Evolutionary conservation across 2,329 filamentous ascomycete species (phyloP), one percentile per base, ranked within the genome.

Genomic region (Fusarium coicis): DNA sequence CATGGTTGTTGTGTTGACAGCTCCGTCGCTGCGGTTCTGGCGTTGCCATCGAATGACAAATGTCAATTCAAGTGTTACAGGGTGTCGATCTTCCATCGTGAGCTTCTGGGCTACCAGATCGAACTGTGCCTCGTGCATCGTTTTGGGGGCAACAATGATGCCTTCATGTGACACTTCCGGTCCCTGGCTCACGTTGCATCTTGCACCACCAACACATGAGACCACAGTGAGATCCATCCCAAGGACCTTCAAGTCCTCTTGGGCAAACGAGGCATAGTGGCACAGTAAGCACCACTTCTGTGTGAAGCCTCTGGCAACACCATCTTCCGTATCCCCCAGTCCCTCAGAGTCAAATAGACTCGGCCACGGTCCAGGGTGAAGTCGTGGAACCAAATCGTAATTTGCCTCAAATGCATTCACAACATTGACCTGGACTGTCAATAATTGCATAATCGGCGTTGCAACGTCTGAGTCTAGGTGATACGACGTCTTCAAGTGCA

Each of bases 381-480:
- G 85, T 15, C 93, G 89, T 16, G 96, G 95, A 18, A 92, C 87
- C 70, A 98, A 90, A 70, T 97, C 94, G 80, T 97, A 98, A 77
- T 93, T 96, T 21, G 95, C 93, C 82, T 97, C 95, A 76, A 99
- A 98, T 0, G 96, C 94, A 55, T 91, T 92, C 60, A 94, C 90
- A 62, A 98, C 88, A 42, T 90, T 88, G 10, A 98, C 81, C 59
- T 92, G 91, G 43, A 93, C 87, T 2, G 90, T 87, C 28, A 92
- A 83, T 5, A 88, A 89, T 81, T 97, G 96, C 42, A 91, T 90
- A 43, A 98, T 92, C 3, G 92, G 91, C 3, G 95, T 97, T 56
- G 93, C 92, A 1, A 91, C 85, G 79, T 98, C 95, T 10, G 93
- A 93, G 6, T 91, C 85, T 4, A 98, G 86, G 76, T 93, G 90